Percentiles rank a stretch among this genome's conserved stretches.
phyloP scores from a whole-genome alignment of 352 stramenopile species.

The Sclerospora graminicola region DNA sequence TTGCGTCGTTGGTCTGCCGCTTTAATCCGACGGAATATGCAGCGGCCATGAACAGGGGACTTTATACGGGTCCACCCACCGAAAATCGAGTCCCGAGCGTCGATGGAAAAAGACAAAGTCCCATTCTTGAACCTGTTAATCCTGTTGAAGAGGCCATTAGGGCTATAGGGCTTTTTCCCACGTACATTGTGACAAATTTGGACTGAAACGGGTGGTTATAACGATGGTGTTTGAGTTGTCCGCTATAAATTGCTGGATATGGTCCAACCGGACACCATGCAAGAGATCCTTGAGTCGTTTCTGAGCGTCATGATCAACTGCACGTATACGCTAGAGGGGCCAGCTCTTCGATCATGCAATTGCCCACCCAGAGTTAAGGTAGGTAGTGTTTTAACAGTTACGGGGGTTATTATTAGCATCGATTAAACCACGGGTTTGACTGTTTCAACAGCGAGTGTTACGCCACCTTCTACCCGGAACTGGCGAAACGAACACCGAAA shows the following conservation, averaged over 20 bases:
- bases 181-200: too few species aligned
- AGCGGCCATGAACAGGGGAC: constrained; percentile 42
- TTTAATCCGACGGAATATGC: constrained; percentile 75
- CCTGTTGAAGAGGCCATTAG: constrained; percentile 54
- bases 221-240: constrained; percentile 7
- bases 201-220: too few species aligned
- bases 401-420: too few species aligned
- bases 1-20: constrained; percentile 60
- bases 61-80: constrained; percentile 37
- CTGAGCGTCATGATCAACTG: constrained; percentile 57
- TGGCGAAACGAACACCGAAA: constrained; percentile 59
- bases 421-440: too few species aligned
- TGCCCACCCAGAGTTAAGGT: constrained; percentile 46
- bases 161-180: constrained; percentile 37
- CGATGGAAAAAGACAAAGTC: constrained; percentile 11
- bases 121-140: constrained; percentile 22
- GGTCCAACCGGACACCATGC: constrained; percentile 29
- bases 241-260: constrained; percentile 45
- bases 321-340: constrained; percentile 52
- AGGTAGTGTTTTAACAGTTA: too few species aligned
- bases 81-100: constrained; percentile 5
- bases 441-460: constrained; percentile 34
- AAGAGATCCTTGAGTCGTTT: constrained; percentile 38
- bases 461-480: constrained; percentile 43
- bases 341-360: constrained; percentile 70